Conservation (phyloP, 768 basidiomycete species). For the Coprinopsis marcescibilis region DNA sequence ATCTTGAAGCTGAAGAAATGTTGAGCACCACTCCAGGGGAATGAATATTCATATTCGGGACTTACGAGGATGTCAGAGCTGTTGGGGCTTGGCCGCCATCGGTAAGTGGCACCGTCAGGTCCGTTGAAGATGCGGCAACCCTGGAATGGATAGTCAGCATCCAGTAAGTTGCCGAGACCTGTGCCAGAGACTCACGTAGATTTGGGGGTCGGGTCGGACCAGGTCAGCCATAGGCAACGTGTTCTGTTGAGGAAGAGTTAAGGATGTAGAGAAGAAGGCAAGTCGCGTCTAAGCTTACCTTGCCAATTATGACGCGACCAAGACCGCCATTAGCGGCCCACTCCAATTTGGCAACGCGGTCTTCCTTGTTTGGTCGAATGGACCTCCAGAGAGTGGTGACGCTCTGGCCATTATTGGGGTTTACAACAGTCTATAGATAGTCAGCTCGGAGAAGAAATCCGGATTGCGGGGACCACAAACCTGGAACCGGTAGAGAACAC, state of each 20-base stretch:
- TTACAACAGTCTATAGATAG: conserved; percentile 54
- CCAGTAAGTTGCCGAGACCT: conserved; percentile 8
- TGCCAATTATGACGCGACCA: conserved; percentile 81
- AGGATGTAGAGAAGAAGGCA: conserved; percentile 17
- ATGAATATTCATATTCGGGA: conserved; percentile 13
- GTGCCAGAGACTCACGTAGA: conserved; percentile 42
- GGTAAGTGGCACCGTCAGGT: conserved; percentile 75
- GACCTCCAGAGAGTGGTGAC: conserved; percentile 76
- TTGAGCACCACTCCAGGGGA: conserved; percentile 15
- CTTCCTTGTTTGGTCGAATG: conserved; percentile 82
- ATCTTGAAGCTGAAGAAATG: conserved; percentile 61
- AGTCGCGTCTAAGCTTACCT: conserved; percentile 41
- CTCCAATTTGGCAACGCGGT: conserved; percentile 83
- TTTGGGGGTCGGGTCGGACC: conserved; percentile 60
- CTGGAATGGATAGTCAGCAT: conserved; percentile 26
- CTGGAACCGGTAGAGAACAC: conserved; percentile 76
- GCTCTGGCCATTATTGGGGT: conserved; percentile 56
- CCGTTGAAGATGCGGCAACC: conserved; percentile 70
- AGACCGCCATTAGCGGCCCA: conserved; percentile 81
- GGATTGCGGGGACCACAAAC: conserved; percentile 30
- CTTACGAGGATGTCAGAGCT: conserved; percentile 57
- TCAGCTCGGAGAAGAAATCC: conserved; percentile 7
- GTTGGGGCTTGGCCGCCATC: conserved; percentile 67
- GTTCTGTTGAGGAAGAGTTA: conserved; percentile 41
- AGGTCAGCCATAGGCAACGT: conserved; percentile 80